phyloP scores from a whole-genome alignment of 352 stramenopile genomes.

The Pythium angustatum region DNA sequence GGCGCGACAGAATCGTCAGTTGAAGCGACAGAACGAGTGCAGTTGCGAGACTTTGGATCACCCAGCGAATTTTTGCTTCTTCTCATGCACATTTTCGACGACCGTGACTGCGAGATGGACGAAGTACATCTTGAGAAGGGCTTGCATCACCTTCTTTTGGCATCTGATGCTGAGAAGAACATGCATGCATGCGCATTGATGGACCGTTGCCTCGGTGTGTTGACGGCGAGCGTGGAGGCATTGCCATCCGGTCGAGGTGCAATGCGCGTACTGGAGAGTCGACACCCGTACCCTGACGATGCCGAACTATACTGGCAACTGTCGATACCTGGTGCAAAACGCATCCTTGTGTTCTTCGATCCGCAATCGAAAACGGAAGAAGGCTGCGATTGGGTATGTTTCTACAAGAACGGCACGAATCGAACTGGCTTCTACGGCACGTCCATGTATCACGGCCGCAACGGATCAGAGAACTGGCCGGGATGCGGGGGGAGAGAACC shows the following conservation, averaged over 20 bases:
- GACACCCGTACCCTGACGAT: slow-evolving; percentile 74
- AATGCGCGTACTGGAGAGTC: slow-evolving; percentile 61
- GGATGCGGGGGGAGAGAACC: slow-evolving; percentile 63
- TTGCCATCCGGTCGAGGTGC: slow-evolving; percentile 48
- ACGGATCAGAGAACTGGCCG: slow-evolving; percentile 77
- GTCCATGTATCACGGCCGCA: slow-evolving; percentile 61
- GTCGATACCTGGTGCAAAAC: slow-evolving; percentile 60
- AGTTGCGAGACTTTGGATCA: slow-evolving; percentile 35
- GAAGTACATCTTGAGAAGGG: slow-evolving; percentile 30
- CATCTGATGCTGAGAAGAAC: neutral
- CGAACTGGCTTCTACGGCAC: slow-evolving; percentile 51
- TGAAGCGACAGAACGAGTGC: neutral
- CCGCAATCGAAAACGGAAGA: slow-evolving; percentile 65
- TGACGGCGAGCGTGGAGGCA: slow-evolving; percentile 26
- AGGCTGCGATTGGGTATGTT: slow-evolving; percentile 61
- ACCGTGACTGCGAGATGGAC: slow-evolving; percentile 16
- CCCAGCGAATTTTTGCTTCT: slow-evolving; percentile 46
- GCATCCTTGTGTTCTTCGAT: slow-evolving; percentile 76
- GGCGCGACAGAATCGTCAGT: neutral
- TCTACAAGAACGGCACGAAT: slow-evolving; percentile 66
- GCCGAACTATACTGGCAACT: slow-evolving; percentile 69
- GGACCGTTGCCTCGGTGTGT: slow-evolving; percentile 35
- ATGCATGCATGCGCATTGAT: slow-evolving; percentile 2
- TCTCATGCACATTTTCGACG: slow-evolving; percentile 35
- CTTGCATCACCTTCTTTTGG: slow-evolving; percentile 1